Evolutionary conservation across 2,329 filamentous ascomycete species (phyloP).

Genomic region (Penicillium thymicola): DNA sequence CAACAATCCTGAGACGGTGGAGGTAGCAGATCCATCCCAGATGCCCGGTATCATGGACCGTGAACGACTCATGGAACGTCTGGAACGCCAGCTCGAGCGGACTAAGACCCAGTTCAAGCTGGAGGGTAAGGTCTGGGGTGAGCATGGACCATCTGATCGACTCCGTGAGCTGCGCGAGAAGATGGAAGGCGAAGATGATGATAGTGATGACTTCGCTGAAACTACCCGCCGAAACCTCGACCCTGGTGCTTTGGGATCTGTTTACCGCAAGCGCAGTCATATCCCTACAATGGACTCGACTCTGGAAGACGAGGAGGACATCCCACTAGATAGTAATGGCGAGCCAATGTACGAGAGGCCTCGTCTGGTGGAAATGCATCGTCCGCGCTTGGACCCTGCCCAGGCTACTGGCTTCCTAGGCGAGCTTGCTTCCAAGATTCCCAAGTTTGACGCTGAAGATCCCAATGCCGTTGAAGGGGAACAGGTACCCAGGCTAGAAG

Average conservation of each 20-base stretch:
- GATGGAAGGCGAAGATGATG: conserved; percentile 71
- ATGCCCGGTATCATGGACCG: conserved; percentile 93
- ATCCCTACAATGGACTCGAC: conserved; percentile 39
- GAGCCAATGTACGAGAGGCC: conserved; percentile 73
- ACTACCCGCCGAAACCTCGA: conserved; percentile 63
- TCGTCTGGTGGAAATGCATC: conserved; percentile 68
- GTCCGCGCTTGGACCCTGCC: conserved; percentile 62
- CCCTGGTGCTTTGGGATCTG: conserved; percentile 70
- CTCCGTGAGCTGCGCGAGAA: conserved; percentile 87
- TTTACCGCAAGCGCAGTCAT: conserved; percentile 56
- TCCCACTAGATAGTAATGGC: conserved; percentile 53
- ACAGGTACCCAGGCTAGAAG: conserved; percentile 3
- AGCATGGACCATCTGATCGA: conserved; percentile 84
- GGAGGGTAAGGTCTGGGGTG: conserved; percentile 86
- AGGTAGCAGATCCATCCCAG: conserved; percentile 67
- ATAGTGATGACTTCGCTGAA: conserved; percentile 49
- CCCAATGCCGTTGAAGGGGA: conserved; percentile 12
- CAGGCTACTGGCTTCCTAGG: conserved; percentile 65
- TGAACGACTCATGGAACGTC: conserved; percentile 83
- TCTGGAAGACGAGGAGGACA: conserved; percentile 35
- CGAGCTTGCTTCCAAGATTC: conserved; percentile 74
- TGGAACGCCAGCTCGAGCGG: conserved; percentile 92
- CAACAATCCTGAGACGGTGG: conserved; percentile 32
- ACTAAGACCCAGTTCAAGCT: conserved; percentile 98
- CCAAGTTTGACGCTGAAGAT: conserved; percentile 60